A percentile compares a stretch with the other conserved stretches of the same genome.
Conservation (phyloP, 768 basidiomycete genomes). For the Suillus placidus region DNA sequence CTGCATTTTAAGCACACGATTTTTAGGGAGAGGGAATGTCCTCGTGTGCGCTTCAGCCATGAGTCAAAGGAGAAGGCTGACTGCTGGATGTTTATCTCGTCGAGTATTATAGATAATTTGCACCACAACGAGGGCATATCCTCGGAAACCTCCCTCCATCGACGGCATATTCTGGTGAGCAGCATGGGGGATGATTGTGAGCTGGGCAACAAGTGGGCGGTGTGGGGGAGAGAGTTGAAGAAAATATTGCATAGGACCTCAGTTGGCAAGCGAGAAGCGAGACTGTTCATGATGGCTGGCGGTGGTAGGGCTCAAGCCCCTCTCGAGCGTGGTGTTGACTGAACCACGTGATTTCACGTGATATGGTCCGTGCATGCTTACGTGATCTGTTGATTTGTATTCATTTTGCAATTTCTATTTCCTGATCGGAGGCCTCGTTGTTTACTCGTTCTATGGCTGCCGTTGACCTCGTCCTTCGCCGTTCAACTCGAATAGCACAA, state of each 20-base stretch:
- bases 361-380: constrained; percentile 6
- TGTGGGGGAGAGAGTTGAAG: not conserved
- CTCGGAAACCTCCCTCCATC: not conserved
- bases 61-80: not conserved
- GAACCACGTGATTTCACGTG: not conserved
- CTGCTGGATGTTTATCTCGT: not conserved
- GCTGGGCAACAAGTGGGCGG: too few relatives aligned
- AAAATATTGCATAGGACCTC: not conserved
- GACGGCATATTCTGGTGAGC: not conserved
- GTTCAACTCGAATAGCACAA: constrained; percentile 10
- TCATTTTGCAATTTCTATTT: constrained; percentile 8
- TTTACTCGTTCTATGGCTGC: constrained; percentile 4
- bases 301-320: too few relatives aligned
- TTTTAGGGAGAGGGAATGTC: not conserved
- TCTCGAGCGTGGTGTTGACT: too few relatives aligned
- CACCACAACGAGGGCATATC: not conserved
- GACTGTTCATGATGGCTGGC: not conserved
- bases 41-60: not conserved
- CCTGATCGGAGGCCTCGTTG: constrained; percentile 3
- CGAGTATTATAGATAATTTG: not conserved
- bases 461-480: constrained; percentile 8
- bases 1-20: not conserved
- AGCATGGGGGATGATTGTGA: not conserved
- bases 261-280: not conserved
- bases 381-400: constrained; percentile 3